These are phyloP conservation scores for Lactifluus volemus DNA, from an alignment of 768 basidiomycete species.

Conservation along the genomic window DNA sequence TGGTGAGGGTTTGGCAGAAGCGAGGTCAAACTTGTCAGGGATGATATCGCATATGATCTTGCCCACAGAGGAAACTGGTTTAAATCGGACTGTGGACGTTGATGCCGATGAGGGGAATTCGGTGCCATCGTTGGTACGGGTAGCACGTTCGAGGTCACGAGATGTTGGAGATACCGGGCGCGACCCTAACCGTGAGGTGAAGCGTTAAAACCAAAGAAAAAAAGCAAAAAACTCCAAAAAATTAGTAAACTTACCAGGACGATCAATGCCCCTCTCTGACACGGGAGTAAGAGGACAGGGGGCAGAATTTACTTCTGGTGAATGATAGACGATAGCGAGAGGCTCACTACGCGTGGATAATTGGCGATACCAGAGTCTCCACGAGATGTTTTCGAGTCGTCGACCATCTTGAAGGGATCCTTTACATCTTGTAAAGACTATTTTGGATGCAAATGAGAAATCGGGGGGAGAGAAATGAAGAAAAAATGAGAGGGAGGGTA, in stretches of 20 bases:
- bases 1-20: slow-evolving; percentile 20
- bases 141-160: not conserved
- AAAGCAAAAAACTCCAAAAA: too few relatives aligned
- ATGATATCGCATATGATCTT: slow-evolving; percentile 53
- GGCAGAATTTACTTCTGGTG: slow-evolving; percentile 8
- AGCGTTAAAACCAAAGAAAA: not conserved
- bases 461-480: not conserved
- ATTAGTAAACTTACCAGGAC: not conserved
- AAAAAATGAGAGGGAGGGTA: not conserved
- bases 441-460: not conserved
- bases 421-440: slow-evolving; percentile 83
- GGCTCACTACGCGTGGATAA: slow-evolving; percentile 33
- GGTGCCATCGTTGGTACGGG: not conserved
- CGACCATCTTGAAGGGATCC: slow-evolving; percentile 70
- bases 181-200: not conserved
- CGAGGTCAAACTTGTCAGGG: slow-evolving; percentile 31
- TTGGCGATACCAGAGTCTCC: slow-evolving; percentile 76
- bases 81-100: slow-evolving; percentile 13
- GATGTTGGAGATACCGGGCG: not conserved
- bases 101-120: slow-evolving; percentile 4
- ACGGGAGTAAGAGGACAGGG: slow-evolving; percentile 15
- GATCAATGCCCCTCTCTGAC: slow-evolving; percentile 9
- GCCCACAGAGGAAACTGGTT: slow-evolving; percentile 30
- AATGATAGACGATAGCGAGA: slow-evolving; percentile 25
- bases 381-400: slow-evolving; percentile 79